These are phyloP conservation scores for Penicillium waksmanii DNA, from an alignment of 495 filamentous ascomycete genomes.

Conservation along the genomic window DNA sequence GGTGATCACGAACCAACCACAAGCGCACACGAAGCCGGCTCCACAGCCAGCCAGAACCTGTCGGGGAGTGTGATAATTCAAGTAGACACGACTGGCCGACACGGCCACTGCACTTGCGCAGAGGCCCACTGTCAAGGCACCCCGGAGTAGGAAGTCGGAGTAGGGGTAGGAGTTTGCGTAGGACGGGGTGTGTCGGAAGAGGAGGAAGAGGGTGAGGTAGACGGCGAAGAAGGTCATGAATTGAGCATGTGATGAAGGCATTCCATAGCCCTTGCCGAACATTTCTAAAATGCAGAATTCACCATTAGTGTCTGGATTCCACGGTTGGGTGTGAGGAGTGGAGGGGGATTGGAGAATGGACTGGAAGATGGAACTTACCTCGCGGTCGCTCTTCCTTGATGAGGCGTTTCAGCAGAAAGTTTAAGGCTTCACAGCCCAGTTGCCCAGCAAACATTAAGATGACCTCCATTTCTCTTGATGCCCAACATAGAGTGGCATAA, in stretches of 20 bases:
- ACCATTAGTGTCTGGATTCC: not conserved
- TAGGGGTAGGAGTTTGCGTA: slow-evolving; percentile 44
- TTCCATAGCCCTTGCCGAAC: slow-evolving; percentile 93
- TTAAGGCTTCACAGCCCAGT: slow-evolving; percentile 89
- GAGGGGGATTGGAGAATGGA: not conserved
- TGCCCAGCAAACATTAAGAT: slow-evolving; percentile 90
- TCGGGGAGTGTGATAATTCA: slow-evolving; percentile 88
- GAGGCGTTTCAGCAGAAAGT: slow-evolving; percentile 84
- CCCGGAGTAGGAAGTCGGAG: slow-evolving; percentile 60
- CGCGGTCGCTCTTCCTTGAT: slow-evolving; percentile 90
- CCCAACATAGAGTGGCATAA: slow-evolving; percentile 88
- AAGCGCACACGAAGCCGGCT: slow-evolving; percentile 72
- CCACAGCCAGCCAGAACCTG: slow-evolving; percentile 82
- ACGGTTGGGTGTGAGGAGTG: not conserved
- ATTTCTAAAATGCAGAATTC: slow-evolving; percentile 57
- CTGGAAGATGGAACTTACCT: slow-evolving; percentile 48
- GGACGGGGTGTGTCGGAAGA: slow-evolving; percentile 72
- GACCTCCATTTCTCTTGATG: slow-evolving; percentile 87
- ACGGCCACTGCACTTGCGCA: slow-evolving; percentile 67
- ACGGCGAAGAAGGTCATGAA: slow-evolving; percentile 90
- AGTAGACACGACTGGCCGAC: slow-evolving; percentile 79
- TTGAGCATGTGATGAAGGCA: slow-evolving; percentile 98
- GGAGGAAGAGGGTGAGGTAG: slow-evolving; percentile 78
- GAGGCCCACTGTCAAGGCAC: slow-evolving; percentile 58
- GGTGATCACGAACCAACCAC: slow-evolving; percentile 79